Percentiles rank a stretch among this genome's conserved stretches.
These are phyloP conservation scores for Phytopythium boreale DNA, from an alignment of 352 stramenopile species.

Conservation along the genomic window DNA sequence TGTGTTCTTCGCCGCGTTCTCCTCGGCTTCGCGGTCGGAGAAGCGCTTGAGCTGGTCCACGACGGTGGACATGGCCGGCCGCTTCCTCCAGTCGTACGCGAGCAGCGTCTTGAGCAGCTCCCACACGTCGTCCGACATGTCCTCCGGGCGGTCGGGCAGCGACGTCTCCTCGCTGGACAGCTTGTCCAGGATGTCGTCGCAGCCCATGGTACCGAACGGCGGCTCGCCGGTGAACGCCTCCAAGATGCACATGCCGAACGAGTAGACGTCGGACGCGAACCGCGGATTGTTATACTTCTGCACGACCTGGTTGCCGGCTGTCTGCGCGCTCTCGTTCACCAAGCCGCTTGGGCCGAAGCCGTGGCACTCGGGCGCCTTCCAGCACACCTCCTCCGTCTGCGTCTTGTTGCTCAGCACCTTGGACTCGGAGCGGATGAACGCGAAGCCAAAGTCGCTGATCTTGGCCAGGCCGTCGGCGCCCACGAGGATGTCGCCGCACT, in stretches of 20 bases:
- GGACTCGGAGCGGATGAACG: conserved; percentile 6
- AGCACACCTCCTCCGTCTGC: not conserved
- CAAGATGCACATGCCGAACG: conserved; percentile 43
- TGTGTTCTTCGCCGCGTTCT: not conserved
- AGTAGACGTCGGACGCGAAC: conserved; percentile 37
- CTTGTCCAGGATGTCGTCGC: conserved; percentile 26
- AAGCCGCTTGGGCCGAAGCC: not conserved
- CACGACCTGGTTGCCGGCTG: not conserved
- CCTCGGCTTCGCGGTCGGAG: conserved; percentile 9
- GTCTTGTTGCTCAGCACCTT: conserved; percentile 4
- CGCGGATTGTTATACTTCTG: conserved; percentile 14
- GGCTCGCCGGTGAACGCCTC: conserved; percentile 31
- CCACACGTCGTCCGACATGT: conserved; percentile 18
- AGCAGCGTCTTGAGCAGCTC: conserved; percentile 11
- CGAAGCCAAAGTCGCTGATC: conserved; percentile 21
- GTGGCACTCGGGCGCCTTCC: conserved; percentile 12
- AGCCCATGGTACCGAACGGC: conserved; percentile 27
- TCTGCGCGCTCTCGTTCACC: conserved; percentile 11
- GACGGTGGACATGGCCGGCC: conserved; percentile 9
- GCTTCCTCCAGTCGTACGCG: conserved; percentile 9
- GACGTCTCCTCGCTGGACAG: conserved; percentile 13
- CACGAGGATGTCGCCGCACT: conserved; percentile 17
- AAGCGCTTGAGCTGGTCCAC: conserved; percentile 15
- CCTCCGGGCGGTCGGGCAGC: conserved; percentile 9
- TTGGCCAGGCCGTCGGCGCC: conserved; percentile 11